Evolutionary conservation across 2,329 filamentous ascomycete genomes (phyloP).

Genomic region (Aspergillus fijiensis): DNA sequence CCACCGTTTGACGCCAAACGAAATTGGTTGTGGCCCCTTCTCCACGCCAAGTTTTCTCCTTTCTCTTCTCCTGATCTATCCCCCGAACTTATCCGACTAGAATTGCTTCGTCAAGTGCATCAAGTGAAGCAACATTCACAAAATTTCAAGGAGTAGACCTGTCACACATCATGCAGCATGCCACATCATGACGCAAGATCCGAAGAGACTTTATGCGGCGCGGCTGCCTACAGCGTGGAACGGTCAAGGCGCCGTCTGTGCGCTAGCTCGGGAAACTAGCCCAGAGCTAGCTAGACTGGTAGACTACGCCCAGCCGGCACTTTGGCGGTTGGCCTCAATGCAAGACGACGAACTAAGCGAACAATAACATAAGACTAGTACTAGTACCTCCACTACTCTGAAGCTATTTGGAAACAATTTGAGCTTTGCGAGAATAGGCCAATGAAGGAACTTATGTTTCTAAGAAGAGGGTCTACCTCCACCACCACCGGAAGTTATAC

Average conservation of each 20-base stretch:
- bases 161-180: neutral
- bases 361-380: neutral
- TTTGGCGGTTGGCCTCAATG: neutral
- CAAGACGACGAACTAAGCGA: neutral
- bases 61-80: neutral
- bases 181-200: neutral
- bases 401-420: neutral
- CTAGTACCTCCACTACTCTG: neutral
- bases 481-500: too few relatives aligned
- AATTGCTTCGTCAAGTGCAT: neutral
- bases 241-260: slow-evolving; percentile 5
- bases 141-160: too few relatives aligned
- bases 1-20: neutral
- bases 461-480: too few relatives aligned
- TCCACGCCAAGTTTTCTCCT: neutral
- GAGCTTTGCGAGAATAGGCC: neutral
- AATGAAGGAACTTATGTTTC: neutral
- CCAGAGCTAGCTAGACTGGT: neutral
- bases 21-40: neutral
- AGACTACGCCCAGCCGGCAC: neutral
- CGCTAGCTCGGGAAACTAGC: neutral
- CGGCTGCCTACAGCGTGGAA: neutral
- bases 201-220: neutral
- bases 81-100: neutral
- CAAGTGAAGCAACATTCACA: neutral